phyloP scores from a whole-genome alignment of 768 basidiomycete species.

The Tulasnella sp. region DNA sequence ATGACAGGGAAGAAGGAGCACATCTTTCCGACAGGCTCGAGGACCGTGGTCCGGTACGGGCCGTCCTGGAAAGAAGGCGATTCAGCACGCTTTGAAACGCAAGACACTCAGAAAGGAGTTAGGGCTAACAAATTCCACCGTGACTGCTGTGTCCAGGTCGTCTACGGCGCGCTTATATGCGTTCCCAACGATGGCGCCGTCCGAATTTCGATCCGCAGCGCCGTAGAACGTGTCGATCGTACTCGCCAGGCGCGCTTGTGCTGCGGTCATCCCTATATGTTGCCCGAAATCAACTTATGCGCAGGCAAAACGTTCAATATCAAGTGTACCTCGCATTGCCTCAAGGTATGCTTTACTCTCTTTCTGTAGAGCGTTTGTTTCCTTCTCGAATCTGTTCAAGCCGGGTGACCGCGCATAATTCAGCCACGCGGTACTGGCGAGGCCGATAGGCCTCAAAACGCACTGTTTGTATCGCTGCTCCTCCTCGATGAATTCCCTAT shows the following conservation, averaged over 20 bases:
- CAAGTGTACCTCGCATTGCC: conserved; percentile 71
- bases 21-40: conserved; percentile 95
- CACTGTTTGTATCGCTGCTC: conserved; percentile 85
- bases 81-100: no score
- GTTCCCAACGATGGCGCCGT: conserved; percentile 93
- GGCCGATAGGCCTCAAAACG: no score
- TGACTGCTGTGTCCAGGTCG: conserved; percentile 78
- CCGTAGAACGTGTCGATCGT: conserved; percentile 90
- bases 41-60: conserved; percentile 88
- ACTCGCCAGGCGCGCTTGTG: conserved; percentile 88
- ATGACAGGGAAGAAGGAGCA: conserved; percentile 88
- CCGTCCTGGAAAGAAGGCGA: conserved; percentile 76
- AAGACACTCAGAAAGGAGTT: neutral
- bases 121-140: conserved; percentile 64
- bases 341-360: conserved; percentile 93
- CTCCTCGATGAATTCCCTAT: conserved; percentile 87
- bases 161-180: conserved; percentile 93
- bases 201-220: conserved; percentile 70
- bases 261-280: conserved; percentile 72
- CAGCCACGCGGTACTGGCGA: no score
- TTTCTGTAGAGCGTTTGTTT: conserved; percentile 85
- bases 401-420: neutral
- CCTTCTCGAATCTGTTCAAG: conserved; percentile 79
- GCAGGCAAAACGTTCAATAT: neutral
- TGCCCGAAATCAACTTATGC: no score